phyloP scores from a whole-genome alignment of 2,329 filamentous ascomycete species.

The Talaromyces funiculosus region DNA sequence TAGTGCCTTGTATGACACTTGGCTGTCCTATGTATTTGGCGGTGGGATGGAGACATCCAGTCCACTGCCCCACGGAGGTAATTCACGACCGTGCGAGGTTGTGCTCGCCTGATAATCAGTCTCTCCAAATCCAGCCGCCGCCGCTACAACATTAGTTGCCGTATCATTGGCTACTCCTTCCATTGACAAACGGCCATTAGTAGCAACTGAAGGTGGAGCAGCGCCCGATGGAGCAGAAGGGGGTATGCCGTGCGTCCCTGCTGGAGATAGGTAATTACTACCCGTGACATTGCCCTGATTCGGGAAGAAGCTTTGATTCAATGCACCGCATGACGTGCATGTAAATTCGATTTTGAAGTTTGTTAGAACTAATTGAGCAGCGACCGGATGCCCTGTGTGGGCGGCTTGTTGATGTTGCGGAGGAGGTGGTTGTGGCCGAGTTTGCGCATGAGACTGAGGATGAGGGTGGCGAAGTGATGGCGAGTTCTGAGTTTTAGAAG shows the following conservation, averaged over 20 bases:
- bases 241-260: slow-evolving; percentile 5
- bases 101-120: slow-evolving; percentile 6
- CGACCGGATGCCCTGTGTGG: slow-evolving; percentile 21
- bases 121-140: slow-evolving; percentile 6
- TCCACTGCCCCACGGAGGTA: slow-evolving; percentile 10
- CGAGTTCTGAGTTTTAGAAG: slow-evolving; percentile 7
- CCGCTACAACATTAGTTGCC: background rate
- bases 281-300: slow-evolving; percentile 33
- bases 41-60: slow-evolving; percentile 10
- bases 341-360: slow-evolving; percentile 39
- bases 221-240: background rate
- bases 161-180: slow-evolving; percentile 4
- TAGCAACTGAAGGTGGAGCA: slow-evolving; percentile 1
- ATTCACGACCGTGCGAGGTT: slow-evolving; percentile 1
- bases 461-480: background rate
- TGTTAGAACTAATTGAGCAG: slow-evolving; percentile 28
- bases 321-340: slow-evolving; percentile 32
- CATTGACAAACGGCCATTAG: slow-evolving; percentile 5
- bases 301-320: slow-evolving; percentile 36
- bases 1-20: background rate
- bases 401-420: slow-evolving; percentile 20
- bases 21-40: slow-evolving; percentile 2
- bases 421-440: slow-evolving; percentile 18
- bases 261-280: slow-evolving; percentile 18
- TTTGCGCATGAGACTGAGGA: slow-evolving; percentile 15